Evolutionary conservation across 2,329 filamentous ascomycete genomes (phyloP).

Genomic region (Sphaerostilbella broomeana): DNA sequence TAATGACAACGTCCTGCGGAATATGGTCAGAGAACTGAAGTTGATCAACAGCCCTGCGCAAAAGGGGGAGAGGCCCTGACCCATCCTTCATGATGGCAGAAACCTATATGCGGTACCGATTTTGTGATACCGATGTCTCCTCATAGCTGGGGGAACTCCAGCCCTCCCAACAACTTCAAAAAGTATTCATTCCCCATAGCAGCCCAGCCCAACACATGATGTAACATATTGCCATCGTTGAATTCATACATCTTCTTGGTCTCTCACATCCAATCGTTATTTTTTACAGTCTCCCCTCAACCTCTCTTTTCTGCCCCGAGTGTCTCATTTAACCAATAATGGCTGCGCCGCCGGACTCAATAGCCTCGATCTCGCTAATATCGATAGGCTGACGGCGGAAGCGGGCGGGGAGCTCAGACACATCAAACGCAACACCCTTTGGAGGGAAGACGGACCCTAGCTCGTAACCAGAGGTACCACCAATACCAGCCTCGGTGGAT

Average conservation of each 20-base stretch:
- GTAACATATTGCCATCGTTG: not conserved
- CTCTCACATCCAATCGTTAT: not conserved
- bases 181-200: not conserved
- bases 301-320: not conserved
- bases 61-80: no score
- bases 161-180: not conserved
- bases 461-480: slow-evolving; percentile 58
- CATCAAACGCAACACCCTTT: slow-evolving; percentile 77
- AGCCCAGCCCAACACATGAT: not conserved
- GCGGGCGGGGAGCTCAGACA: slow-evolving; percentile 75
- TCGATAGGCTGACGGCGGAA: slow-evolving; percentile 73
- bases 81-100: no score
- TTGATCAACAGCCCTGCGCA: no score
- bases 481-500: slow-evolving; percentile 37
- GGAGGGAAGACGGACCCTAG: slow-evolving; percentile 67
- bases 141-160: not conserved
- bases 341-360: slow-evolving; percentile 84
- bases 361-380: slow-evolving; percentile 83
- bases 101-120: no score
- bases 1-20: no score
- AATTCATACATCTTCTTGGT: not conserved
- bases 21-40: no score
- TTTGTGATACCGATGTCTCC: no score
- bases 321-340: slow-evolving; percentile 36
- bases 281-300: not conserved